These are phyloP conservation scores for Friedmanniomyces simplex DNA, from an alignment of 495 filamentous ascomycete species.

Conservation along the genomic window DNA sequence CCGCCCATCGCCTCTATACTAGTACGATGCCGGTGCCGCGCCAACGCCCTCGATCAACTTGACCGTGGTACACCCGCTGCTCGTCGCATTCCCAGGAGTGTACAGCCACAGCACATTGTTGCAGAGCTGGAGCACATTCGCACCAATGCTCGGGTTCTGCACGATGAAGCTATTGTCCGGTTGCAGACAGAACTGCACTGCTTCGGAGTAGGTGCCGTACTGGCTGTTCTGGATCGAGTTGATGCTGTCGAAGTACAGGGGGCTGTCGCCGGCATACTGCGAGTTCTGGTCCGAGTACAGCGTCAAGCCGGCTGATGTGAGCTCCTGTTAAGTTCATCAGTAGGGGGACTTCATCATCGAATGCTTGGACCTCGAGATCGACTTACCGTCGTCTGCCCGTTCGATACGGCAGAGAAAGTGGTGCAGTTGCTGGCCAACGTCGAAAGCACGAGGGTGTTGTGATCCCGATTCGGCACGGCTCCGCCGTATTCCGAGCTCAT, in stretches of 20 bases:
- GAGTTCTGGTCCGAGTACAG: slow-evolving; percentile 6
- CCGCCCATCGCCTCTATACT: not conserved
- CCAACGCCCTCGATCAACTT: not conserved
- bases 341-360: not conserved
- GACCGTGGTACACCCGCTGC: not conserved
- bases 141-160: slow-evolving; percentile 1
- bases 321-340: not conserved
- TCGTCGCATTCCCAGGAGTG: slow-evolving; percentile 2
- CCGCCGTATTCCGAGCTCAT: not conserved
- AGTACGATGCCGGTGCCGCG: not conserved
- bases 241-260: slow-evolving; percentile 5
- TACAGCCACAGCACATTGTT: not conserved
- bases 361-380: not conserved
- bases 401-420: slow-evolving; percentile 1
- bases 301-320: not conserved
- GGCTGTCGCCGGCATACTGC: not conserved
- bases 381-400: slow-evolving; percentile 1
- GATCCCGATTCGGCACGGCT: not conserved
- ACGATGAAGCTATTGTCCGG: slow-evolving; percentile 4
- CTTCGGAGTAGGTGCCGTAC: not conserved
- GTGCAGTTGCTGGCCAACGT: not conserved
- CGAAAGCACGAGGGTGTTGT: not conserved
- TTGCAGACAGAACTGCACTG: slow-evolving; percentile 12
- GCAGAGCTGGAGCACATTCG: not conserved
- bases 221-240: not conserved